These are phyloP conservation scores for Penicillium turbatum DNA, from an alignment of 495 filamentous ascomycete species.

Conservation along the genomic window DNA sequence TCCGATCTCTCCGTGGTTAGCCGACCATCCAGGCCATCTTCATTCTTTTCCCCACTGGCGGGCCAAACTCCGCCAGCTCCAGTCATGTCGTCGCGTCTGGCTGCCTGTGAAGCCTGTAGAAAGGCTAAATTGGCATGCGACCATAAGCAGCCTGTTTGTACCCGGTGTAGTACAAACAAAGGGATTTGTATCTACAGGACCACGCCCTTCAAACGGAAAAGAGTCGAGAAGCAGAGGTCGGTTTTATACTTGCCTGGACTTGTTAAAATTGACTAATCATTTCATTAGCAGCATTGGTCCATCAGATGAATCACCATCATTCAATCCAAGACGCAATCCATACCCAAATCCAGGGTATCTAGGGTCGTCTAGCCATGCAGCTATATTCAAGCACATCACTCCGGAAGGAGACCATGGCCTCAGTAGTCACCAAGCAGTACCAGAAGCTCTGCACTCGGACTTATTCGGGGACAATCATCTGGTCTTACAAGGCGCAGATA, in stretches of 20 bases:
- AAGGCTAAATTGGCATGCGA: conserved; percentile 42
- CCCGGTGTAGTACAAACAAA: conserved; percentile 30
- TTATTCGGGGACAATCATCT: conserved; percentile 24
- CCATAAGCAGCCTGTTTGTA: conserved; percentile 37
- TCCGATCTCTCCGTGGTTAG: conserved; percentile 15
- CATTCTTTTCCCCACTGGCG: conserved; percentile 4
- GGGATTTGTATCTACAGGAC: conserved; percentile 37
- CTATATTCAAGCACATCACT: conserved; percentile 40
- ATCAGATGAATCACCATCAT: conserved; percentile 23
- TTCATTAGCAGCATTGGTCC: conserved; percentile 11
- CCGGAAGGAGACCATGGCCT: conserved; percentile 17
- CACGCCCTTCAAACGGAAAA: conserved; percentile 36
- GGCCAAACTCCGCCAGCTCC: conserved; percentile 7
- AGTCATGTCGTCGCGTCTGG: conserved; percentile 24
- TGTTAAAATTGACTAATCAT: background rate
- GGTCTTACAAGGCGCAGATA: conserved; percentile 27
- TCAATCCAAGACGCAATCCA: conserved; percentile 25
- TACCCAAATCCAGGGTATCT: conserved; percentile 45
- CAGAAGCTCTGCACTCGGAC: conserved; percentile 11
- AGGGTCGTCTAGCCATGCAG: conserved; percentile 40
- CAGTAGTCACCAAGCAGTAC: conserved; percentile 1
- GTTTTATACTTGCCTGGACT: background rate
- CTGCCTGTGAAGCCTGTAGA: conserved; percentile 40
- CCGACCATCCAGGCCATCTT: conserved; percentile 2
- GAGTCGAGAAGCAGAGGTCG: conserved; percentile 22